Conservation (phyloP, 306 rosid species). For the Pachyrhizus erosus region DNA sequence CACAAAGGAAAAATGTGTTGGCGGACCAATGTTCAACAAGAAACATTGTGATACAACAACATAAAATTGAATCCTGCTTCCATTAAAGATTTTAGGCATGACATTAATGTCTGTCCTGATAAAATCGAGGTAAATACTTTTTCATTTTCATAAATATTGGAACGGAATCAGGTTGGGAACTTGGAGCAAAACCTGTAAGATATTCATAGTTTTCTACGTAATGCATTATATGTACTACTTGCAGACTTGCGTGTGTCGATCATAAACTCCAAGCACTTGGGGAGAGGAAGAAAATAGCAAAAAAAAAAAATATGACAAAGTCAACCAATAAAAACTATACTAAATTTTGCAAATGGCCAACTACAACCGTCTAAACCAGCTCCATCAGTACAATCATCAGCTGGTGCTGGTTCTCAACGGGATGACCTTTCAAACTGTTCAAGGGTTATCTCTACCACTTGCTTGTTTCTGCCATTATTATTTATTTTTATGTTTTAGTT, state of each 20-base stretch:
- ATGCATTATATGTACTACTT: not conserved
- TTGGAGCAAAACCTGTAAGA: not conserved
- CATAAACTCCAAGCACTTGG: constrained; percentile 24
- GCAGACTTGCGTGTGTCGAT: not conserved
- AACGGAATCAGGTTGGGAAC: not conserved
- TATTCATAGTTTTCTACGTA: not conserved
- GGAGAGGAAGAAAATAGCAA: not conserved
- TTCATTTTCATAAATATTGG: too few relatives aligned
- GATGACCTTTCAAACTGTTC: constrained; percentile 35
- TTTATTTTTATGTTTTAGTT: not conserved
- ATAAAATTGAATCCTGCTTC: not conserved
- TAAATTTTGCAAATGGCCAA: constrained; percentile 41
- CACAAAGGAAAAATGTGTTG: not conserved
- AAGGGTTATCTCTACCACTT: constrained; percentile 40
- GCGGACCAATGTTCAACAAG: not conserved
- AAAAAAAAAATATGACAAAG: not conserved
- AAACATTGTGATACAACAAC: not conserved
- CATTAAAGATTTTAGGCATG: not conserved
- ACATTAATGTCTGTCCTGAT: not conserved
- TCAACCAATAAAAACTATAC: constrained; percentile 43
- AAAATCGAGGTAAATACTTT: not conserved
- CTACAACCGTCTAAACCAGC: not conserved
- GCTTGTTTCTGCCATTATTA: not conserved
- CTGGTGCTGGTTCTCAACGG: not conserved
- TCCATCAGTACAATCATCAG: not conserved